Evolutionary conservation across 2,329 filamentous ascomycete genomes (phyloP), one percentile per base, ranked within the genome.

Genomic region (Aspergillus sp.): DNA sequence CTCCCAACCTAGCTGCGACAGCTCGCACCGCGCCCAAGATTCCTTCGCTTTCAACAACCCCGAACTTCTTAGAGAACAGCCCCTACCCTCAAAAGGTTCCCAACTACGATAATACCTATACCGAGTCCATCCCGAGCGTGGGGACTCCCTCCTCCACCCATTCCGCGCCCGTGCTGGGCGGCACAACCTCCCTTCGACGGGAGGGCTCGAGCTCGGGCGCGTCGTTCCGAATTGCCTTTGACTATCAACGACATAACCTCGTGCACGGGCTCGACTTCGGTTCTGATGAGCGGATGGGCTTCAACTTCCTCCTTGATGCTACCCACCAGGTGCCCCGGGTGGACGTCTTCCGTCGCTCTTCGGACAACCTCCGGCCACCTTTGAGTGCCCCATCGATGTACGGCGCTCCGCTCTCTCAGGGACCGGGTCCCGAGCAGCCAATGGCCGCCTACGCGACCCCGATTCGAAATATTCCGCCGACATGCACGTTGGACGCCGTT

Each of bases 401-500:
- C 46, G 54, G 61, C 16, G 60, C 65, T 45, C 55, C 62, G 56
- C 44, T 60, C 33, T 61, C 61, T 41, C 61, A 61, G 43, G 57
- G 56, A 17, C 57, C 56, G 46, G 48, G 60, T 47, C 47, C 56
- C 17, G 66, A 70, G 6, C 62, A 63, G 41, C 42, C 59, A 5
- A 52, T 67, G n/a, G 57, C 65, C 32, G 67, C 70, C 8, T 72
- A 70, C 59, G 62, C 69, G 45, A 68, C 71, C 9, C 72, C 79
- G 32, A 73, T 86, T 45, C 79, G 78, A 55, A 89, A 90, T 63
- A 77, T 81, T 17, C 68, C 78, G 1, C 81, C 89, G 1, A 91
- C 89, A 0, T 94, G 89, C 66, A 83, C 89, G 0, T 78, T 95
- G 1, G 91, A 95, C 65, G 79, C 76, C 40, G 81, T 96, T n/a